Evolutionary conservation across 441 rosid genomes (phyloP), one percentile per base, ranked within the genome.

Genomic region (Pelargonium australe): DNA sequence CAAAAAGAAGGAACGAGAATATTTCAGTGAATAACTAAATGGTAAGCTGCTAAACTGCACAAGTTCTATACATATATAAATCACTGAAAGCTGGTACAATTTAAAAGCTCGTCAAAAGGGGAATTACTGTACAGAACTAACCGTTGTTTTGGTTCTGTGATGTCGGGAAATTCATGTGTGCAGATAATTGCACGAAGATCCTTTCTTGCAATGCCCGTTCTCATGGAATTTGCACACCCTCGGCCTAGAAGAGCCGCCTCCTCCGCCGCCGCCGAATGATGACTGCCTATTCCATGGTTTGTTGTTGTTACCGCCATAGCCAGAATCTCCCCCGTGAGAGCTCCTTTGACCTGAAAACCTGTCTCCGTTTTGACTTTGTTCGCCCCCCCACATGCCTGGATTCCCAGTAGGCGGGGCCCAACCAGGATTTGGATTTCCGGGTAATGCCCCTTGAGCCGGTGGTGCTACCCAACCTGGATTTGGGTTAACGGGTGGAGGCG

Each of bases 161-260:
- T 73, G 66, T 66, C 67, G 67, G 65, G 72, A 73, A 67, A 61
- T 78, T 80, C 77, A 86, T 68, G 80, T 75, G 80, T 92, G 96
- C 72, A 88, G 73, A 79, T 85, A 92, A 76, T 85, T 89, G 83
- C 98, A 90, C 10, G 85, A 76, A 23, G 96, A 80, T 34, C 98
- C 98, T 75, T 89, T 92, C 81, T 80, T 89, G 84, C 98, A 92
- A 68, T 82, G 85, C 61, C 98, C 97, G 63, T 44, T 81, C 81
- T 87, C 92, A 17, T 80, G 86, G 77, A 43, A 89, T 73, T 84
- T 86, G 86, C 98, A 92, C 67, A 87, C 84, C 75, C 90, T 80
- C 69, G 82, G 73, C 70, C 84, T 78, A 12, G 84, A 75, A 17
- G 85, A 58, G 16, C 78, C 86, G 60, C 85, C 78, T 64, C 20